phyloP scores from a whole-genome alignment of 176 grass and related monocot species.

The maize (Zea mays) region DNA sequence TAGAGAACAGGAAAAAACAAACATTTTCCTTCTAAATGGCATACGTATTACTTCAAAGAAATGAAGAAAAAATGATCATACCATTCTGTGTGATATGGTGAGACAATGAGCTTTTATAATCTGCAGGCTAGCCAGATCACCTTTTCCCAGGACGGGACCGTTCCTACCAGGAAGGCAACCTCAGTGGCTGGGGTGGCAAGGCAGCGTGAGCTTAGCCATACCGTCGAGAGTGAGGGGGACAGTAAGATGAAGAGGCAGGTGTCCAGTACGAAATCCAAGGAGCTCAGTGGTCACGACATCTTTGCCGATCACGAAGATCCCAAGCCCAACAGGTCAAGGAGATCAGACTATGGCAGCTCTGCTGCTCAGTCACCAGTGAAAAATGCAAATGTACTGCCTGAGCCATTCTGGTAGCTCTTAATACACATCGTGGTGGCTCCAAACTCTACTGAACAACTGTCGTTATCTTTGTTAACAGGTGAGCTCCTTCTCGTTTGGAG shows the following conservation, averaged over 20 bases:
- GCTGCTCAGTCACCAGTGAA: conserved; percentile 19
- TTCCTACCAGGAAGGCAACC: conserved; percentile 62
- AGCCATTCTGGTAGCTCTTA: background rate
- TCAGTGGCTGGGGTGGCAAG: conserved; percentile 68
- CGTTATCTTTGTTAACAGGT: conserved; percentile 31
- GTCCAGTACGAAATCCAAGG: conserved; percentile 71
- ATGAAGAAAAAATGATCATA: background rate
- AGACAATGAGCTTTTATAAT: conserved; percentile 13
- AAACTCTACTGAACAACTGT: conserved; percentile 7
- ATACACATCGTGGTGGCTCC: background rate
- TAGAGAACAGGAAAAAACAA: background rate
- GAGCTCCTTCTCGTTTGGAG: conserved; percentile 66
- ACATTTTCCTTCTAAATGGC: background rate
- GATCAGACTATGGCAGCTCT: background rate
- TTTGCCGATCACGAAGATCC: conserved; percentile 62
- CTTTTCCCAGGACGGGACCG: conserved; percentile 59
- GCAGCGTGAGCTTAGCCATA: conserved; percentile 72
- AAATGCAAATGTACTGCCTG: conserved; percentile 35
- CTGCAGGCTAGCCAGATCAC: conserved; percentile 82
- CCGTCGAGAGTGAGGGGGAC: conserved; percentile 45
- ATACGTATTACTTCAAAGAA: background rate
- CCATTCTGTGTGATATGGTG: background rate
- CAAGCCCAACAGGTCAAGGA: conserved; percentile 39
- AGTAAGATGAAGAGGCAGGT: conserved; percentile 47
- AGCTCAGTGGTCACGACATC: conserved; percentile 70